Percentiles rank a stretch among this genome's conserved stretches.
Evolutionary conservation across 2,329 filamentous ascomycete species (phyloP).

Genomic region (Pseudogymnoascus sp.): DNA sequence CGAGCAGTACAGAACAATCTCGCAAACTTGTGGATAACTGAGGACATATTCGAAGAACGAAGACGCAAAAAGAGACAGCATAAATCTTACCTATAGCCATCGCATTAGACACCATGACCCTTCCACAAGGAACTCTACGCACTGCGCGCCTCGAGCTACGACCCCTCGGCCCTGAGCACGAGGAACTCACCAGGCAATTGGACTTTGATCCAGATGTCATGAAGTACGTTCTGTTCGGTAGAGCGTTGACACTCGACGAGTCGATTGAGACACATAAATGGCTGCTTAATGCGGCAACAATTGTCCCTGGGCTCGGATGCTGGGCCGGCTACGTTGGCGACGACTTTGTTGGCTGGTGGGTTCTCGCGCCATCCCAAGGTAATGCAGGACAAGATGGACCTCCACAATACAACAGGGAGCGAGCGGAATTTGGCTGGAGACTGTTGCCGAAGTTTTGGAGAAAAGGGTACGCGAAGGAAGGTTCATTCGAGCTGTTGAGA

Average conservation of each 20-base stretch:
- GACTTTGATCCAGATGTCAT: constrained; percentile 4
- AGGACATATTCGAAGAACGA: not conserved
- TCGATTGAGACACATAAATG: not conserved
- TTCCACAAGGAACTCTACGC: not conserved
- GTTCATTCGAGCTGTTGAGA: constrained; percentile 24
- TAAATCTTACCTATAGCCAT: not conserved
- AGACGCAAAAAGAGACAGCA: not conserved
- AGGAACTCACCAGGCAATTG: not conserved
- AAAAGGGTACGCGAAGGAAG: constrained; percentile 29
- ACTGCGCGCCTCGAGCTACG: constrained; percentile 1
- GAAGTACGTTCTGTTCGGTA: not conserved
- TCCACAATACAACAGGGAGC: constrained; percentile 8
- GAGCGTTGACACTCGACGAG: not conserved
- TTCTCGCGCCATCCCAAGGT: constrained; percentile 20
- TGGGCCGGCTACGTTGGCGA: constrained; percentile 11
- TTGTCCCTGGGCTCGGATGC: not conserved
- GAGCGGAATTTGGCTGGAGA: constrained; percentile 25
- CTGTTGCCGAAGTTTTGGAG: constrained; percentile 27
- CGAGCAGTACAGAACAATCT: not conserved
- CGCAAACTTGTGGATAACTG: not conserved
- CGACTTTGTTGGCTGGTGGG: constrained; percentile 30
- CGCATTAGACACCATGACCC: not conserved
- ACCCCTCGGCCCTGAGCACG: not conserved
- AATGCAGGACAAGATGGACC: not conserved
- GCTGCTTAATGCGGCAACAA: not conserved